Percentiles rank a stretch among this genome's conserved stretches.
Evolutionary conservation across 106 monocot species (phyloP).

Genomic region (Acorus gramineus): DNA sequence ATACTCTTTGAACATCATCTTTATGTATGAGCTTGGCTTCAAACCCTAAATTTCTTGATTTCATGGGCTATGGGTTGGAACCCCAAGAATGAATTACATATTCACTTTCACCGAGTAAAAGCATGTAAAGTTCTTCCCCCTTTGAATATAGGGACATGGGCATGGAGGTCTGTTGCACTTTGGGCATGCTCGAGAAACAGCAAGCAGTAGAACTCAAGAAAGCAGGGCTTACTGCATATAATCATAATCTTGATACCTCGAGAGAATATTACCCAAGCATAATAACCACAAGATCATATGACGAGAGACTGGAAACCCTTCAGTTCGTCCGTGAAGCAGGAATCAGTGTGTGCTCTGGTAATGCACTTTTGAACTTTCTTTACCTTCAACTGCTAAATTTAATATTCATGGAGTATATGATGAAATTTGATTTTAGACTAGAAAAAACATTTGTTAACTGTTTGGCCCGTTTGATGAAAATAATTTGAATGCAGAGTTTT

Average conservation of each 20-base stretch:
- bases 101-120: neutral
- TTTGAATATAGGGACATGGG: conserved; percentile 64
- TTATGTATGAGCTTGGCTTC: no score
- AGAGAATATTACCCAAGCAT: conserved; percentile 96
- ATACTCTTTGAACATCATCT: no score
- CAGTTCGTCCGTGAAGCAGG: conserved; percentile 84
- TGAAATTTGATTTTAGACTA: no score
- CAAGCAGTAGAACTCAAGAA: conserved; percentile 87
- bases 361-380: no score
- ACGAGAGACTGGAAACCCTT: conserved; percentile 88
- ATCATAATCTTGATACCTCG: conserved; percentile 99
- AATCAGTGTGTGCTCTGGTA: conserved; percentile 94
- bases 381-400: no score
- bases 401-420: no score
- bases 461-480: no score
- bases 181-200: conserved; percentile 98
- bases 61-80: no score
- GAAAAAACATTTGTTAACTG: no score
- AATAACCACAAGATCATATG: conserved; percentile 92
- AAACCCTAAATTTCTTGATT: no score
- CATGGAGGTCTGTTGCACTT: conserved; percentile 98
- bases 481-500: no score
- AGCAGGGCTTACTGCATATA: conserved; percentile 98
- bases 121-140: neutral
- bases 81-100: no score